Evolutionary conservation across 176 grass and related monocot genomes (phyloP).

Genomic region (Urochloa ruziziensis): DNA sequence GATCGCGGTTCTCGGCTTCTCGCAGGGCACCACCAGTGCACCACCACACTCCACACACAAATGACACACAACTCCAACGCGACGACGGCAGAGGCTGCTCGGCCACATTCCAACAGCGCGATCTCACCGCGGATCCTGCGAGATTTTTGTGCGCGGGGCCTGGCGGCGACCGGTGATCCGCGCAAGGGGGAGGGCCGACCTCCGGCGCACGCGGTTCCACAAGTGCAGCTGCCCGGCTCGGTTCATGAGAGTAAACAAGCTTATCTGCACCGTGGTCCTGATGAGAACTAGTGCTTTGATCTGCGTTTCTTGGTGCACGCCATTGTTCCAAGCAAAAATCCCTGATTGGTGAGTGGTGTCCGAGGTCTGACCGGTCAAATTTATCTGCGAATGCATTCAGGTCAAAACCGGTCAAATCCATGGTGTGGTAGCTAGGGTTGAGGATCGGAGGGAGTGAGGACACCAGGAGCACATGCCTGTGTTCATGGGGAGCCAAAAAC

Average conservation of each 20-base stretch:
- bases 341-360: neutral
- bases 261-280: constrained; percentile 15
- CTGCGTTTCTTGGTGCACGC: neutral
- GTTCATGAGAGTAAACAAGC: neutral
- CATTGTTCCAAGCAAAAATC: neutral
- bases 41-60: neutral
- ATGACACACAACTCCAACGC: neutral
- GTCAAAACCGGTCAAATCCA: constrained; percentile 32
- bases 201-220: neutral
- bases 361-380: constrained; percentile 38
- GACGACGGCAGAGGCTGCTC: neutral
- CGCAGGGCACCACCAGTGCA: neutral
- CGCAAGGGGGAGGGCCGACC: neutral
- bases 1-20: constrained; percentile 1
- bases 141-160: neutral
- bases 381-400: neutral
- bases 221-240: neutral
- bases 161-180: neutral
- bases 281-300: neutral
- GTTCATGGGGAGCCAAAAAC: constrained; percentile 25
- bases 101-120: constrained; percentile 25
- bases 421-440: neutral
- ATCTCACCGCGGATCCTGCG: constrained; percentile 42
- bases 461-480: constrained; percentile 5
- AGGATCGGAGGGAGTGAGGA: constrained; percentile 1